Conservation (phyloP, 2,329 filamentous ascomycete species). For the Penicillium griseofulvum region DNA sequence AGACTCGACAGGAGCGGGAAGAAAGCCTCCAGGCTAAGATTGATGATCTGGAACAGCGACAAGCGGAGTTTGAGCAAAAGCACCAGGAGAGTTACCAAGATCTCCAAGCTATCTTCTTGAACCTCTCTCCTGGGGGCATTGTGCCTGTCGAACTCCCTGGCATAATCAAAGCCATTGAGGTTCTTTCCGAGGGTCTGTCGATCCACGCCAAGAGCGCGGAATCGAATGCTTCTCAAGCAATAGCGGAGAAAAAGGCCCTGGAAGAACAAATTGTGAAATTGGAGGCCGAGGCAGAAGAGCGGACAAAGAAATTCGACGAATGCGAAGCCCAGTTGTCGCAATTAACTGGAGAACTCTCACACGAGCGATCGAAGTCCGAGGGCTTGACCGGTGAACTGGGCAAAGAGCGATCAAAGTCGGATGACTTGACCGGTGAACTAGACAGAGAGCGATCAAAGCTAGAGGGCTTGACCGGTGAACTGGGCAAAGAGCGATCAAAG, state of each 20-base stretch:
- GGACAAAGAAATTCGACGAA: constrained; percentile 53
- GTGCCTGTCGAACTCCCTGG: constrained; percentile 57
- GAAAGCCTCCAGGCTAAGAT: constrained; percentile 37
- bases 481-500: constrained; percentile 60
- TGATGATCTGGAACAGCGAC: constrained; percentile 51
- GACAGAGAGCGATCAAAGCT: constrained; percentile 56
- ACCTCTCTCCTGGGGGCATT: constrained; percentile 55
- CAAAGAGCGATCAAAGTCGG: constrained; percentile 55
- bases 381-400: constrained; percentile 54
- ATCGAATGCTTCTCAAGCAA: constrained; percentile 58
- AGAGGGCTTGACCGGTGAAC: constrained; percentile 48
- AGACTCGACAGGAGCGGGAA: constrained; percentile 54
- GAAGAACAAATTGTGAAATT: constrained; percentile 56
- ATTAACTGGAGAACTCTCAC: constrained; percentile 54
- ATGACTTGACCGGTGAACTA: constrained; percentile 51
- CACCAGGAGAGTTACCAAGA: constrained; percentile 54
- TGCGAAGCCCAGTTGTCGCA: constrained; percentile 54
- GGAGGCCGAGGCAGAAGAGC: constrained; percentile 56
- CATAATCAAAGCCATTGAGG: constrained; percentile 60
- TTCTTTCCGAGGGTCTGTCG: constrained; percentile 57
- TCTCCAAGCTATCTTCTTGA: constrained; percentile 59
- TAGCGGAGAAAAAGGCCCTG: constrained; percentile 62
- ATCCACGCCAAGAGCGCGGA: constrained; percentile 61
- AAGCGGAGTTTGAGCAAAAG: constrained; percentile 52
- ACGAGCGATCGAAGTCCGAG: constrained; percentile 47